Conservation (phyloP, 2,329 filamentous ascomycete species). For the Hypoxylon sp. region DNA sequence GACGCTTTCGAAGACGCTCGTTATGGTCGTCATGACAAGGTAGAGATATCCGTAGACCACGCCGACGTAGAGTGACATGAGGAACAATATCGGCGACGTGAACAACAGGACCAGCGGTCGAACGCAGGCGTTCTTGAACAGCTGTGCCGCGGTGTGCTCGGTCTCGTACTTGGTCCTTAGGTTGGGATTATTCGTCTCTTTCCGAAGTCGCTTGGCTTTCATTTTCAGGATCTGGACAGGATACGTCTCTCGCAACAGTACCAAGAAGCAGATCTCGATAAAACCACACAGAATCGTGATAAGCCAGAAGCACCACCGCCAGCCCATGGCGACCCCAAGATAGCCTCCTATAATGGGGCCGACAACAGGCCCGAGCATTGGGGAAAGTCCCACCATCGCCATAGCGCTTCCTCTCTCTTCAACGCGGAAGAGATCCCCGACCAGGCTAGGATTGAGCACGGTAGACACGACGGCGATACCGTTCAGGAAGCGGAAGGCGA, state of each 20-base stretch:
- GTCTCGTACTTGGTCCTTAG: conserved; percentile 14
- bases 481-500: conserved; percentile 21
- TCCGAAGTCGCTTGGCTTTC: conserved; percentile 7
- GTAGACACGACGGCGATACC: conserved; percentile 8
- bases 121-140: conserved; percentile 5
- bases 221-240: conserved; percentile 12
- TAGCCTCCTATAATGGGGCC: conserved; percentile 22
- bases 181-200: conserved; percentile 13
- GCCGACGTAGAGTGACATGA: conserved; percentile 12
- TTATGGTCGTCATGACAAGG: conserved; percentile 18
- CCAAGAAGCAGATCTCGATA: conserved; percentile 13
- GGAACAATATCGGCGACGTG: conserved; percentile 11
- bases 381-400: conserved; percentile 10
- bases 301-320: conserved; percentile 25
- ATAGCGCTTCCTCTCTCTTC: conserved; percentile 22
- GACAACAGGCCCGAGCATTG: conserved; percentile 16
- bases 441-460: conserved; percentile 11
- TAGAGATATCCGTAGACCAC: conserved; percentile 23
- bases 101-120: conserved; percentile 14
- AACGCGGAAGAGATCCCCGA: conserved; percentile 14
- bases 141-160: neutral
- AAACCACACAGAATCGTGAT: conserved; percentile 19
- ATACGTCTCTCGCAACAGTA: conserved; percentile 20
- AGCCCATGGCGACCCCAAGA: conserved; percentile 8
- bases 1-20: conserved; percentile 8